phyloP scores from a whole-genome alignment of 768 basidiomycete species.

The Baorangia bicolor region DNA sequence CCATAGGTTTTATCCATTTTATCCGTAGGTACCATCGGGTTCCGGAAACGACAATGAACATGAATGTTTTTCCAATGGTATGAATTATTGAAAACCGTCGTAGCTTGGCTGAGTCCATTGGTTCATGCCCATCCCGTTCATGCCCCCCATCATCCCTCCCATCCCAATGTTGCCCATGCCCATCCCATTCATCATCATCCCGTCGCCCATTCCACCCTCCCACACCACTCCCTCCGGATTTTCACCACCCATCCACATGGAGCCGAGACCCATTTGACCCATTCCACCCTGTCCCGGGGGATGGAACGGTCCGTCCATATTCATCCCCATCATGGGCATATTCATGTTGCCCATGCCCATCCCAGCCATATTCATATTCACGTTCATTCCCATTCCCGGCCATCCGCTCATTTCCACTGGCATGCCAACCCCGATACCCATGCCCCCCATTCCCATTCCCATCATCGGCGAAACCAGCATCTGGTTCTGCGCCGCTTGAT shows the following conservation, averaged over 20 bases:
- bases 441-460: constrained; percentile 43
- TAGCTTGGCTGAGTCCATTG: constrained; percentile 38
- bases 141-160: constrained; percentile 33
- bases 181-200: constrained; percentile 44
- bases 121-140: constrained; percentile 41
- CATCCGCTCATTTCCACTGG: constrained; percentile 35
- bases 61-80: neutral
- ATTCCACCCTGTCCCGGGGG: constrained; percentile 15
- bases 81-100: constrained; percentile 30
- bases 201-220: constrained; percentile 40
- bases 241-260: constrained; percentile 38
- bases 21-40: constrained; percentile 5
- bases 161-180: constrained; percentile 36
- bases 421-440: constrained; percentile 39
- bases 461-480: constrained; percentile 42
- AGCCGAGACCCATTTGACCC: constrained; percentile 23
- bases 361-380: constrained; percentile 39
- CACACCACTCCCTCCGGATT: constrained; percentile 36
- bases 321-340: constrained; percentile 43
- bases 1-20: constrained; percentile 15
- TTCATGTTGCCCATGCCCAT: constrained; percentile 42
- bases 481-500: constrained; percentile 24
- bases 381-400: constrained; percentile 38
- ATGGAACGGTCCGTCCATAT: constrained; percentile 34
- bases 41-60: constrained; percentile 1